A percentile compares a stretch with the other conserved stretches of the same genome.
Conservation (phyloP, 768 basidiomycete species). For the Lentinula detonsa region DNA sequence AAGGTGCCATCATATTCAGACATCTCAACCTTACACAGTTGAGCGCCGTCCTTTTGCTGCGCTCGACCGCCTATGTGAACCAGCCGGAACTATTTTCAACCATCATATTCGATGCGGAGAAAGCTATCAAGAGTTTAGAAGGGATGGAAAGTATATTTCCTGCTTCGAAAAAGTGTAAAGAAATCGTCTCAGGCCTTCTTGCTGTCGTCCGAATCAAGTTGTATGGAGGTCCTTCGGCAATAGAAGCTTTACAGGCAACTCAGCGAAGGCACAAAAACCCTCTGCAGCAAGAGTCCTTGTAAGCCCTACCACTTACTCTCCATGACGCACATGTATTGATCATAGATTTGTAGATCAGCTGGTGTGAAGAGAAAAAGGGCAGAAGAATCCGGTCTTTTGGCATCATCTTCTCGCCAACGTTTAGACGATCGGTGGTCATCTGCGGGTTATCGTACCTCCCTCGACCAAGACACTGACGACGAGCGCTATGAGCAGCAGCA, state of each 20-base stretch:
- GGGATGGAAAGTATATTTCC: constrained; percentile 12
- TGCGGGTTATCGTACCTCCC: background rate
- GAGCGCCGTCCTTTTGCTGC: constrained; percentile 13
- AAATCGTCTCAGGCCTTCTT: constrained; percentile 13
- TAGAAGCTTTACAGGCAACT: constrained; percentile 12
- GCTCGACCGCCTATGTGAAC: constrained; percentile 12
- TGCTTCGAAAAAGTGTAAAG: constrained; percentile 11
- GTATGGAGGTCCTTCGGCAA: constrained; percentile 11
- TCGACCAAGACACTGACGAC: background rate
- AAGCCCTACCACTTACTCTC: background rate
- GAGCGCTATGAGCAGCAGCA: background rate
- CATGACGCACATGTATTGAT: background rate
- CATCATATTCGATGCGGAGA: constrained; percentile 12
- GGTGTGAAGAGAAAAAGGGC: constrained; percentile 5
- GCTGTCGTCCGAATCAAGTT: constrained; percentile 11
- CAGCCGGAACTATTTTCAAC: constrained; percentile 10
- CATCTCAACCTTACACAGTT: constrained; percentile 2
- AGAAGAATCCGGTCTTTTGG: background rate
- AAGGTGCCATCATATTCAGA: background rate
- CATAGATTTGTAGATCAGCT: background rate
- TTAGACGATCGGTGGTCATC: constrained; percentile 5
- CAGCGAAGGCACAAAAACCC: background rate
- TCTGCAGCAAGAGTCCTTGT: background rate
- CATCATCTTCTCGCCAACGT: constrained; percentile 3
- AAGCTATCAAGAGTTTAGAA: constrained; percentile 11